Conservation (phyloP, 129 eudicot species). For the Flaveria trinervia region DNA sequence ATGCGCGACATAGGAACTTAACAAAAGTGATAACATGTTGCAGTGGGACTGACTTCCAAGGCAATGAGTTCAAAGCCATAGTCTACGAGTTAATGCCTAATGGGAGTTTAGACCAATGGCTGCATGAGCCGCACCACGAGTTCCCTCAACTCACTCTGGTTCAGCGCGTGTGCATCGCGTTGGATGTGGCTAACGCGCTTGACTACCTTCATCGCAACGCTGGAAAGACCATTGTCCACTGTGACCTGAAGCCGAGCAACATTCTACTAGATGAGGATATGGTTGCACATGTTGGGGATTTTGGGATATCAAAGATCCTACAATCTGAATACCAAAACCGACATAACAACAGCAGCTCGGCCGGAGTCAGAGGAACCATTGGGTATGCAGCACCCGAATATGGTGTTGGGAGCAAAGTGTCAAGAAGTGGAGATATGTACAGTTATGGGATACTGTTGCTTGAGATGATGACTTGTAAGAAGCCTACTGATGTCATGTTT, state of each 20-base stretch:
- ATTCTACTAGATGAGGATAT: conserved; percentile 51
- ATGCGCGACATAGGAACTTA: conserved; percentile 50
- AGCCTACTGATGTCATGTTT: conserved; percentile 36
- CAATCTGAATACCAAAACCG: conserved; percentile 26
- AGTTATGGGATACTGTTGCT: conserved; percentile 50
- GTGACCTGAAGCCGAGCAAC: conserved; percentile 61
- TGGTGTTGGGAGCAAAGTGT: conserved; percentile 48
- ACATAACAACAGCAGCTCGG: conserved; percentile 29
- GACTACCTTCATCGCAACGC: conserved; percentile 50
- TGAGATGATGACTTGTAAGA: conserved; percentile 41
- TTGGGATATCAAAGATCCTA: conserved; percentile 46
- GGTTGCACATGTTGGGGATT: conserved; percentile 55
- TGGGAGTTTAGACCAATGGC: conserved; percentile 49
- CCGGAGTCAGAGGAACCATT: conserved; percentile 44
- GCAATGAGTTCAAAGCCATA: conserved; percentile 48
- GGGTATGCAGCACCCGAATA: conserved; percentile 63
- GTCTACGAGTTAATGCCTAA: conserved; percentile 54
- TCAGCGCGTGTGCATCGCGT: conserved; percentile 40
- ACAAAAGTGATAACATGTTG: conserved; percentile 45
- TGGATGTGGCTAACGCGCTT: conserved; percentile 54
- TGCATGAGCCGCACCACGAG: conserved; percentile 16
- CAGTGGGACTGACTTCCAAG: conserved; percentile 39
- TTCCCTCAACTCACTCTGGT: conserved; percentile 26
- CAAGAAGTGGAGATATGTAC: conserved; percentile 46
- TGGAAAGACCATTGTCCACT: conserved; percentile 45